phyloP scores from a whole-genome alignment of 2,329 filamentous ascomycete species.

The Nigrospora oryzae region DNA sequence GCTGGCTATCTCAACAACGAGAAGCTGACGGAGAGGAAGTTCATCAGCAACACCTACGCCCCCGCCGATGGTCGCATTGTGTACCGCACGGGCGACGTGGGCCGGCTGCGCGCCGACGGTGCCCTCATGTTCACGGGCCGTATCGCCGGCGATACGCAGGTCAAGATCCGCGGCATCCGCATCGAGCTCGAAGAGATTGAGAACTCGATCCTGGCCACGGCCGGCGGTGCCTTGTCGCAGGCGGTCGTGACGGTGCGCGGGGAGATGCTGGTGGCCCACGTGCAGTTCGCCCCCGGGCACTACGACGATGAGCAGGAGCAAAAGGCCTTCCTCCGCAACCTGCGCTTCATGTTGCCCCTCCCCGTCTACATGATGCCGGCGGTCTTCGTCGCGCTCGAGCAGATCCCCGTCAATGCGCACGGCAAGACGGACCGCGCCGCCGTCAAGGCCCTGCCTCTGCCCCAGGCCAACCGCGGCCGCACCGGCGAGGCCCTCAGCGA shows the following conservation, averaged over 20 bases:
- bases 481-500: constrained; percentile 2
- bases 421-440: not conserved
- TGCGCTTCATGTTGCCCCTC: constrained; percentile 3
- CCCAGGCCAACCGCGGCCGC: not conserved
- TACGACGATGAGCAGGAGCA: not conserved
- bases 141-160: constrained; percentile 25
- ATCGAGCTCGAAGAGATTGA: constrained; percentile 35
- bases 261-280: not conserved
- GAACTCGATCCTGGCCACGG: constrained; percentile 7
- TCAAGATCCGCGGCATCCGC: constrained; percentile 29
- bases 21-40: constrained; percentile 10
- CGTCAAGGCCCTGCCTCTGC: too few relatives aligned
- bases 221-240: not conserved
- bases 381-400: constrained; percentile 1
- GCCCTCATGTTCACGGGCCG: constrained; percentile 20
- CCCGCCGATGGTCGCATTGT: constrained; percentile 3
- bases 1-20: constrained; percentile 20
- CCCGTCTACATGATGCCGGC: constrained; percentile 4
- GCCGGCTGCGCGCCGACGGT: constrained; percentile 17
- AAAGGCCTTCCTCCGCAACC: constrained; percentile 3
- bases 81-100: constrained; percentile 10
- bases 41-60: constrained; percentile 10
- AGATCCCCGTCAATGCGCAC: constrained; percentile 4
- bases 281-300: not conserved
- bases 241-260: not conserved